phyloP scores from a whole-genome alignment of 1,139 yeast genomes.

The Taphrina confusa region DNA sequence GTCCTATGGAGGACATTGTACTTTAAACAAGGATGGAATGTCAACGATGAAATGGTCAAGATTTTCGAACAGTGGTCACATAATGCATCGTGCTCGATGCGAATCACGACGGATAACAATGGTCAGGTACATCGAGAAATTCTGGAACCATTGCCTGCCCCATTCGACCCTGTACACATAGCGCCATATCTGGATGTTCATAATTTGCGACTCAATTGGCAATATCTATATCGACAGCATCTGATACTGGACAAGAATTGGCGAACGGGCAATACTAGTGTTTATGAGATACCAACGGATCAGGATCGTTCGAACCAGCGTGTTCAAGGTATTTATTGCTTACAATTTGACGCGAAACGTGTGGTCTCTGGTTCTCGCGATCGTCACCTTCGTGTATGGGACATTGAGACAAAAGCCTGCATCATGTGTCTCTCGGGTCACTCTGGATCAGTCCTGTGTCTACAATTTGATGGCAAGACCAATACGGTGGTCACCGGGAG shows the following conservation, averaged over 20 bases:
- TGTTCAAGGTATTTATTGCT: constrained; percentile 37
- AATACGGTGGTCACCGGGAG: constrained; percentile 42
- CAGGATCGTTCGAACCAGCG: constrained; percentile 18
- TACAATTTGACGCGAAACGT: constrained; percentile 40
- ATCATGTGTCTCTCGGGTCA: constrained; percentile 34
- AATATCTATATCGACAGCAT: constrained; percentile 35
- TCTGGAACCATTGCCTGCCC: constrained; percentile 1
- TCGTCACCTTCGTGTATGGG: constrained; percentile 36
- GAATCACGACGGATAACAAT: constrained; percentile 1
- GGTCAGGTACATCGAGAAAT: constrained; percentile 21
- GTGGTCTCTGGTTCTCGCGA: constrained; percentile 39
- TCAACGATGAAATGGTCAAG: constrained; percentile 26
- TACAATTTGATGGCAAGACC: constrained; percentile 35
- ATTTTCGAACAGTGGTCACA: constrained; percentile 34
- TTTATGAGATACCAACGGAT: constrained; percentile 29
- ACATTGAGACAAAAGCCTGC: constrained; percentile 32
- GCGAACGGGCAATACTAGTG: constrained; percentile 35
- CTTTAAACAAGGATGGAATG: constrained; percentile 36
- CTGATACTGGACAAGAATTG: constrained; percentile 36
- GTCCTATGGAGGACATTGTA: constrained; percentile 36
- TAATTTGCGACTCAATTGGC: constrained; percentile 35
- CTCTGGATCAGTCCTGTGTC: constrained; percentile 36
- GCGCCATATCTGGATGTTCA: constrained; percentile 26
- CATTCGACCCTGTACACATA: constrained; percentile 16
- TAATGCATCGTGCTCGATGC: constrained; percentile 11